Percentiles rank a stretch among this genome's conserved stretches.
Conservation (phyloP, 2,329 filamentous ascomycete species). For the Fusarium fujikuroi region DNA sequence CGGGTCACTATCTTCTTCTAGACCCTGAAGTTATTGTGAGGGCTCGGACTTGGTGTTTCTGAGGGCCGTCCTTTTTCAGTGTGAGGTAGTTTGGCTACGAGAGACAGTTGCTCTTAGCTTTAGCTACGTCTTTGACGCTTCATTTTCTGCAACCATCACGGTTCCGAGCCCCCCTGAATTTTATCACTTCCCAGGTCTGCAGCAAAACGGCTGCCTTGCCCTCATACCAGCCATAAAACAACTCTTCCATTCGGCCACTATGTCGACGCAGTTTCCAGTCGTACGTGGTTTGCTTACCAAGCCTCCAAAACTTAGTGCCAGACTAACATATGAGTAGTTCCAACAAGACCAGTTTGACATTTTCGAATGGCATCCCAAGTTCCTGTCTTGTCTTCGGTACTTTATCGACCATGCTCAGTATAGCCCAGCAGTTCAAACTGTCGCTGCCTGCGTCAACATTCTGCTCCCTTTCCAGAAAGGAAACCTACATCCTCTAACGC, state of each 20-base stretch:
- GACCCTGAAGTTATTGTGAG: slow-evolving; percentile 3
- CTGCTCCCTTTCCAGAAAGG: slow-evolving; percentile 83
- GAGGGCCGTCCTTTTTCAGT: slow-evolving; percentile 1
- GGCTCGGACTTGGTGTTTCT: slow-evolving; percentile 8
- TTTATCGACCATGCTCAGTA: slow-evolving; percentile 94
- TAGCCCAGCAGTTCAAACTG: slow-evolving; percentile 81
- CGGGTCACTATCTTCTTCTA: background rate
- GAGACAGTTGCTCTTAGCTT: slow-evolving; percentile 1
- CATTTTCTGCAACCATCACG: slow-evolving; percentile 1
- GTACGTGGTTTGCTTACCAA: slow-evolving; percentile 30
- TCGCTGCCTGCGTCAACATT: slow-evolving; percentile 93
- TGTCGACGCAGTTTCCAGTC: slow-evolving; percentile 44
- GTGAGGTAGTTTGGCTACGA: slow-evolving; percentile 10
- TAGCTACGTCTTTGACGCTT: background rate
- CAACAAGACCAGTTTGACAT: slow-evolving; percentile 74
- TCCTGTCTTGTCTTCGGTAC: slow-evolving; percentile 88
- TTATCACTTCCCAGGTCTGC: background rate
- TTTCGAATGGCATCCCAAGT: slow-evolving; percentile 92
- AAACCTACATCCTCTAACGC: slow-evolving; percentile 52
- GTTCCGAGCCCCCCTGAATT: background rate
- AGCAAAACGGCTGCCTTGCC: slow-evolving; percentile 2
- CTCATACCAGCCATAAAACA: background rate
- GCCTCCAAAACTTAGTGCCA: background rate
- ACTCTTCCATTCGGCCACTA: slow-evolving; percentile 8
- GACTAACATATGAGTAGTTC: slow-evolving; percentile 51